Evolutionary conservation across 306 rosid species (phyloP), one percentile per base, ranked within the genome.

Genomic region (Boehmeria nivea): DNA sequence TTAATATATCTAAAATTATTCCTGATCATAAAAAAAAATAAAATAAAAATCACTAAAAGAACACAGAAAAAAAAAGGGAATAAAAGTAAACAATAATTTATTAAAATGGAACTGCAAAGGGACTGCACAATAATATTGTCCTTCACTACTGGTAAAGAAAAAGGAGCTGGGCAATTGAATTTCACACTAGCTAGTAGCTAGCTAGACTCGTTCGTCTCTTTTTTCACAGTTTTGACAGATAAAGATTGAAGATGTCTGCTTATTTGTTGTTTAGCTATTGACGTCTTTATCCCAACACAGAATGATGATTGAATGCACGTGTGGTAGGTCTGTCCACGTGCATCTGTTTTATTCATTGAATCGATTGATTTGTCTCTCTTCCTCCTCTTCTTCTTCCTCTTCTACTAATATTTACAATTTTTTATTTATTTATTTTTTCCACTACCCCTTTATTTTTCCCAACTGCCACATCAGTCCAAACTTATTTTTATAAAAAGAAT

Each of bases 241-340:
- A 38, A 53, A 24, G 55, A 63, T 6, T 31, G 23, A 39, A 58
- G 60, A 45, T 65, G 63, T 38, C 42, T 48, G 53, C 48, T 61
- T 65, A 24, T 64, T 67, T 74, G 65, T 67, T 56, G 69, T 61
- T 20, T 77, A 55, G 69, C 19, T 60, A 61, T 63, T 66, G 70
- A 67, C 71, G 73, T 72, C 85, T 65, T 64, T 59, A 68, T 77
- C 67, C 68, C 2, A 12, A 13, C 40, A 34, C 6, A 15, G 40
- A 26, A 62, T 62, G 75, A 84, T 78, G 81, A 91, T 83, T 75
- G 87, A 70, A 83, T 71, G 78, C 95, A 82, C 96, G 99, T 87
- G 99, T 85, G 99, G 74, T 80, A 73, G 89, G 89, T 78, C 83
- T 73, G 34, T 82, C 93, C 89, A 87, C 95, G 95, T 84, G 95